These are phyloP conservation scores for Thielaviopsis musarum DNA, from an alignment of 2,329 filamentous ascomycete genomes.

Conservation along the genomic window DNA sequence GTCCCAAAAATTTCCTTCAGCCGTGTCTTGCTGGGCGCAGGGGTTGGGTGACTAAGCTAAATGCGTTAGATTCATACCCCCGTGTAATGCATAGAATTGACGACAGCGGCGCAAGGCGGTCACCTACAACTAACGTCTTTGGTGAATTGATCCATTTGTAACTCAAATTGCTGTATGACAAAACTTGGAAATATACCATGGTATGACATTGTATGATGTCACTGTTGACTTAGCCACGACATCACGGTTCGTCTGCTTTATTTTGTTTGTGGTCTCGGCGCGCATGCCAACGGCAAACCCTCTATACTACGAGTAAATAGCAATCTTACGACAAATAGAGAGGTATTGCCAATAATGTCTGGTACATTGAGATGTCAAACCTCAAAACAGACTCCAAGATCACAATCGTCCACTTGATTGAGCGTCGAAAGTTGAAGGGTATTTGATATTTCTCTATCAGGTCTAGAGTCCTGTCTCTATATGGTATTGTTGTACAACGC, in stretches of 20 bases:
- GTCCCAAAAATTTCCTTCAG: conserved; percentile 13
- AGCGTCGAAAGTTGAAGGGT: background rate
- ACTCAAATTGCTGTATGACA: too few relatives aligned
- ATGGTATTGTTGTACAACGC: conserved; percentile 12
- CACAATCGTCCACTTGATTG: background rate
- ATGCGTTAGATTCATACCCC: background rate
- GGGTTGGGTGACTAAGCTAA: conserved; percentile 1
- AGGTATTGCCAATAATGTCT: background rate
- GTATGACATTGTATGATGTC: too few relatives aligned
- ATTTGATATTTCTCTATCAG: conserved; percentile 10
- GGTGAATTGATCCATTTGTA: background rate
- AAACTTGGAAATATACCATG: too few relatives aligned
- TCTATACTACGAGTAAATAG: background rate
- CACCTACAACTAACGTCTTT: background rate
- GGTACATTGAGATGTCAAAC: background rate
- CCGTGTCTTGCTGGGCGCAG: conserved; percentile 4
- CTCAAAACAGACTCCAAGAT: background rate
- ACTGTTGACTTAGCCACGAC: too few relatives aligned
- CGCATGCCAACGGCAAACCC: too few relatives aligned
- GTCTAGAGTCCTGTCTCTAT: conserved; percentile 9
- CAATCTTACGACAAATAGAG: background rate
- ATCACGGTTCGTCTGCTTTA: too few relatives aligned
- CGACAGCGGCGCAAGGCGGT: background rate
- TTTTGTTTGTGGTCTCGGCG: too few relatives aligned
- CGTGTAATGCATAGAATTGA: conserved; percentile 1